A percentile compares a stretch with the other conserved stretches of the same genome.
Evolutionary conservation across 2,329 filamentous ascomycete genomes (phyloP).

Genomic region (Botrytis tulipae): DNA sequence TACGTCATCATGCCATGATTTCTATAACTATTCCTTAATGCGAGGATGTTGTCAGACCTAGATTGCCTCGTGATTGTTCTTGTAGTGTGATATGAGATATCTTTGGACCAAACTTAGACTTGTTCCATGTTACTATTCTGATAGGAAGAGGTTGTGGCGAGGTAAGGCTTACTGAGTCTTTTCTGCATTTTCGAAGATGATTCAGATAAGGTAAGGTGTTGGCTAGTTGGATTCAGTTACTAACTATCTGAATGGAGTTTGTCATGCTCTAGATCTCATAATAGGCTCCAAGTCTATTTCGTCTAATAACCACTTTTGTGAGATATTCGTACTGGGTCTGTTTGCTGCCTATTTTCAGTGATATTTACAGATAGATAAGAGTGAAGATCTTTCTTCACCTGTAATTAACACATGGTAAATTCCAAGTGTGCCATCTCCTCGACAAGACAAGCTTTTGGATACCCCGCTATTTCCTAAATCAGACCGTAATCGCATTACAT

Average conservation of each 20-base stretch:
- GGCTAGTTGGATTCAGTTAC: background rate
- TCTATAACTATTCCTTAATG: background rate
- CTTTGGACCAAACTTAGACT: background rate
- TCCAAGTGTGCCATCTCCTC: background rate
- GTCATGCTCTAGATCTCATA: too few species aligned
- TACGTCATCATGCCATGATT: background rate
- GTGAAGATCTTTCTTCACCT: too few species aligned
- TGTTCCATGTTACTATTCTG: background rate
- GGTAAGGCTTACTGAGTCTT: background rate
- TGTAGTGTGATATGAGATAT: background rate
- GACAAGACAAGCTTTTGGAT: accelerated
- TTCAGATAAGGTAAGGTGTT: background rate
- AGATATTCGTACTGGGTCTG: too few species aligned
- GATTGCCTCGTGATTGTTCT: background rate
- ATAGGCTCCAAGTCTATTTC: too few species aligned
- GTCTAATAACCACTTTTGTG: too few species aligned
- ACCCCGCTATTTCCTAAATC: accelerated
- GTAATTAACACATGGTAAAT: too few species aligned
- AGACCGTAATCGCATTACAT: background rate
- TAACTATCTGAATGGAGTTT: too few species aligned
- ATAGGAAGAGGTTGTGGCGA: background rate
- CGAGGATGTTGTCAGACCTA: background rate
- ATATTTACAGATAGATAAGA: too few species aligned
- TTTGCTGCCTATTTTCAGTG: too few species aligned
- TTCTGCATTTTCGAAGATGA: background rate